Base-by-base conservation (phyloP, 2,329 filamentous ascomycete species). In the Sordariomycetes sp. region DNA sequence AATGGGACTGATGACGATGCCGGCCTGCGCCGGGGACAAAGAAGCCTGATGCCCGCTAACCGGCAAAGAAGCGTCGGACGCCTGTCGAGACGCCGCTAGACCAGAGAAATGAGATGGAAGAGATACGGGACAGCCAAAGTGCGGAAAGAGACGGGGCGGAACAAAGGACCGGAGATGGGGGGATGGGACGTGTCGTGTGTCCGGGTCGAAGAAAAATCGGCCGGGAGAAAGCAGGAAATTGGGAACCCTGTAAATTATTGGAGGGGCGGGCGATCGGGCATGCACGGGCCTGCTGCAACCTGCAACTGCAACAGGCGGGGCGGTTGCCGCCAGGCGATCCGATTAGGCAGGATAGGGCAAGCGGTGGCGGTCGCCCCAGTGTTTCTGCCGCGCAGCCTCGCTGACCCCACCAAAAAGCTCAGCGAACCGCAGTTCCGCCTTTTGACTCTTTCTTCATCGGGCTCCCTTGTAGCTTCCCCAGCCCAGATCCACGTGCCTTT, bases 141-240 rank as follows among this genome's bases (percentile, higher is more conserved):
- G 22, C 20, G 37, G 14, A n/a, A 24, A 20, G 22, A 48, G 22
- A 32, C 22, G 11, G 37, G n/a, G 54, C 25, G 54, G 40, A 50
- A 14, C 14, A 43, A 43, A 50, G 46, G 7, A 14, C 18, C 43
- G 46, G 22, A 28, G 35, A 55, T 55, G 37, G 22, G 43, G 37
- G 6, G 24, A 25, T 18, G 37, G 25, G 54, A 28, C 37, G 54
- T 58, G 58, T 54, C 52, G 52, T n/a, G 34, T 37, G 22, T 50
- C 46, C 46, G 20, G 46, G 32, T 56, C 40, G 50, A 58, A 55
- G n/a, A 61, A 61, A 28, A 59, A 53, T 56, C 37, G 43, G 59
- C 37, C 57, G 50, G 40, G n/a, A 50, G 11, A 35, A 55, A 7
- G 14, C 18, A 37, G 16, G 10, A n/a, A 40, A n/a, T n/a, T 22